phyloP scores from a whole-genome alignment of 768 basidiomycete species.

The Pulveroboletus frians region DNA sequence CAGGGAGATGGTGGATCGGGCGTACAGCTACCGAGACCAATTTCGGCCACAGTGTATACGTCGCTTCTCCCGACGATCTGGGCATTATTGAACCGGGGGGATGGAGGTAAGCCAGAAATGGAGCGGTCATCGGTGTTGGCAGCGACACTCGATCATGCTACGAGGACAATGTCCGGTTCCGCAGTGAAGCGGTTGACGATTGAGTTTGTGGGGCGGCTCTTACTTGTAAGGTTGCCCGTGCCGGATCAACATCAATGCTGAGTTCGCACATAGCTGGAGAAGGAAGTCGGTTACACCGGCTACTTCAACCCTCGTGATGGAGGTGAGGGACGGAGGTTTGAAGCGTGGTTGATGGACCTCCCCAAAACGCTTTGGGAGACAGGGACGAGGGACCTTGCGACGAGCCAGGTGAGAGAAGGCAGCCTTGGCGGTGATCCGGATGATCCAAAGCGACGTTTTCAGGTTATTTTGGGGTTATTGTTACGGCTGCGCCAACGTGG shows the following conservation, averaged over 20 bases:
- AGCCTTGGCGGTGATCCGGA: not conserved
- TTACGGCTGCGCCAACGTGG: conserved; percentile 56
- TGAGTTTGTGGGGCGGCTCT: conserved; percentile 68
- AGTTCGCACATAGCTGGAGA: conserved; percentile 48
- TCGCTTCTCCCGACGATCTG: conserved; percentile 74
- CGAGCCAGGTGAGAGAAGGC: conserved; percentile 52
- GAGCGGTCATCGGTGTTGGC: conserved; percentile 33
- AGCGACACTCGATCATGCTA: conserved; percentile 64
- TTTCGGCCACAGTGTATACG: conserved; percentile 55
- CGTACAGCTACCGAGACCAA: conserved; percentile 44
- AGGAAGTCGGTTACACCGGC: conserved; percentile 49
- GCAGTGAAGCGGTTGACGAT: conserved; percentile 61
- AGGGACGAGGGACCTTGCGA: conserved; percentile 47
- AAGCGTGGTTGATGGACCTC: conserved; percentile 69
- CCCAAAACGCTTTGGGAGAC: conserved; percentile 86
- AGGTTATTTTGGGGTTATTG: conserved; percentile 60
- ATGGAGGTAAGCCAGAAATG: conserved; percentile 17
- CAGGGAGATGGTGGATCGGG: conserved; percentile 41
- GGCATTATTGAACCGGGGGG: conserved; percentile 57
- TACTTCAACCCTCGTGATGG: conserved; percentile 36
- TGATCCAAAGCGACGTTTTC: conserved; percentile 5
- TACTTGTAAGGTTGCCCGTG: conserved; percentile 47
- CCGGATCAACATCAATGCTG: not conserved
- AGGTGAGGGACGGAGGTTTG: conserved; percentile 32
- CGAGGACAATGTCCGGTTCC: conserved; percentile 53